Evolutionary conservation across 2,329 filamentous ascomycete genomes (phyloP).

Genomic region (Colletotrichum tropicicola): DNA sequence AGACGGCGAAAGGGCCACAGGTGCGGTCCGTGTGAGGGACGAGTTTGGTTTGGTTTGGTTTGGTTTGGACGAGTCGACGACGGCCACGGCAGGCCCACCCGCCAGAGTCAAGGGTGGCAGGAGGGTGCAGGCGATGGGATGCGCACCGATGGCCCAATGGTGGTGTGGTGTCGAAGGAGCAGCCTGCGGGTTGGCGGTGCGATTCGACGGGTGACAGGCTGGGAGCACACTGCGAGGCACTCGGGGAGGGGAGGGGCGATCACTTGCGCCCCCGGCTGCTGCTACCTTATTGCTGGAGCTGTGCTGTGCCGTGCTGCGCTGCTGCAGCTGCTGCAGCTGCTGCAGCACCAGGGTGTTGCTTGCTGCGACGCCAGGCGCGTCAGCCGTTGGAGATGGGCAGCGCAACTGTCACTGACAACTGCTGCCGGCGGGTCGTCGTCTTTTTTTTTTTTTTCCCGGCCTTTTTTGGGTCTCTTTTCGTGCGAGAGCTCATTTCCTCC

Average conservation of each 20-base stretch:
- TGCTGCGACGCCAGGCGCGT: conserved; percentile 16
- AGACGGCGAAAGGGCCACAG: neutral
- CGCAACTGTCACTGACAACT: neutral
- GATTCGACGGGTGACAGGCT: conserved; percentile 9
- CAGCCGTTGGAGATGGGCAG: conserved; percentile 1
- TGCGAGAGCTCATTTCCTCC: neutral
- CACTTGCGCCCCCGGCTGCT: neutral
- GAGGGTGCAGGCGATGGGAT: too few relatives aligned
- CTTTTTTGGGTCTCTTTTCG: too few relatives aligned
- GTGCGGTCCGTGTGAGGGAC: too few relatives aligned
- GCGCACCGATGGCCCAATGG: conserved; percentile 4
- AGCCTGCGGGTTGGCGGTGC: neutral
- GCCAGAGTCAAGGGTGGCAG: too few relatives aligned
- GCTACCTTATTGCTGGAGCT: conserved; percentile 7
- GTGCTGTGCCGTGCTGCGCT: neutral
- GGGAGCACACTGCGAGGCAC: conserved; percentile 5
- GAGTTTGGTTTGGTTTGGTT: too few relatives aligned
- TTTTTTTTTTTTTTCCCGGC: too few relatives aligned
- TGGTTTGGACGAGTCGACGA: too few relatives aligned
- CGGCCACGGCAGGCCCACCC: too few relatives aligned
- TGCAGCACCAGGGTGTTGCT: neutral
- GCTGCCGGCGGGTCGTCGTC: too few relatives aligned
- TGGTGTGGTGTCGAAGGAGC: conserved; percentile 18
- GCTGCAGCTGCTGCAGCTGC: neutral
- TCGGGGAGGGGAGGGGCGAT: neutral